These are phyloP conservation scores for Taxillus chinensis DNA, from an alignment of 164 flowering plant genomes.

Conservation along the genomic window DNA sequence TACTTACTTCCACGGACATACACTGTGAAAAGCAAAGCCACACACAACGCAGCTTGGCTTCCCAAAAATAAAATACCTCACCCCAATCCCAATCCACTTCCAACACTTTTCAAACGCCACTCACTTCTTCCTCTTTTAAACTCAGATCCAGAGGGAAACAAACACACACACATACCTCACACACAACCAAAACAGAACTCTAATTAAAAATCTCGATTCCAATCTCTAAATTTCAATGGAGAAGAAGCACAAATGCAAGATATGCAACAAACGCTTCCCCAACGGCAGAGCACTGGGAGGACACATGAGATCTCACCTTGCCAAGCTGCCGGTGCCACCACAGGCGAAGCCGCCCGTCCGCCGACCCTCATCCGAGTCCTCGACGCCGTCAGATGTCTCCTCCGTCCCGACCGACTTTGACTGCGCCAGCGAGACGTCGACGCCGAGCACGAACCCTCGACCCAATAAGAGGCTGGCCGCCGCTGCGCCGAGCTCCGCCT, in stretches of 20 bases:
- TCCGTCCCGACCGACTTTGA: slow-evolving; percentile 1
- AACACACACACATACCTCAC: too few species aligned
- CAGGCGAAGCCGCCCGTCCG: slow-evolving; percentile 1
- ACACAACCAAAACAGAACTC: too few species aligned
- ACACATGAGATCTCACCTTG: slow-evolving; percentile 36
- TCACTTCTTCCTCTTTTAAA: too few species aligned
- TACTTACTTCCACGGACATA: too few species aligned
- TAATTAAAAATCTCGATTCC: too few species aligned
- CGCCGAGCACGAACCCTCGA: background rate
- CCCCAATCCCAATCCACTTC: too few species aligned
- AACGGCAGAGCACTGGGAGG: slow-evolving; percentile 35
- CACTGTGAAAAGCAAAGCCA: too few species aligned
- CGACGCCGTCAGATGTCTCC: background rate
- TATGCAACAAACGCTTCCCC: slow-evolving; percentile 21
- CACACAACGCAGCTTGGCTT: too few species aligned
- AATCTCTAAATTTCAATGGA: slow-evolving; percentile 7
- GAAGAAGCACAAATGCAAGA: slow-evolving; percentile 17
- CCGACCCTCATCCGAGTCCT: background rate
- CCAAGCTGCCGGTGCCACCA: slow-evolving; percentile 13
- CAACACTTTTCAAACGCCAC: too few species aligned
- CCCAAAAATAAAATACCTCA: too few species aligned
- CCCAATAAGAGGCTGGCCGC: too few species aligned
- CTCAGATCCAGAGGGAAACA: too few species aligned
- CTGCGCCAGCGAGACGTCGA: slow-evolving; percentile 24
- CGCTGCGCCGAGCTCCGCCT: slow-evolving; percentile 12